Percentiles rank a stretch among this genome's conserved stretches.
phyloP scores from a whole-genome alignment of 768 basidiomycete genomes.

The Suillus plorans region DNA sequence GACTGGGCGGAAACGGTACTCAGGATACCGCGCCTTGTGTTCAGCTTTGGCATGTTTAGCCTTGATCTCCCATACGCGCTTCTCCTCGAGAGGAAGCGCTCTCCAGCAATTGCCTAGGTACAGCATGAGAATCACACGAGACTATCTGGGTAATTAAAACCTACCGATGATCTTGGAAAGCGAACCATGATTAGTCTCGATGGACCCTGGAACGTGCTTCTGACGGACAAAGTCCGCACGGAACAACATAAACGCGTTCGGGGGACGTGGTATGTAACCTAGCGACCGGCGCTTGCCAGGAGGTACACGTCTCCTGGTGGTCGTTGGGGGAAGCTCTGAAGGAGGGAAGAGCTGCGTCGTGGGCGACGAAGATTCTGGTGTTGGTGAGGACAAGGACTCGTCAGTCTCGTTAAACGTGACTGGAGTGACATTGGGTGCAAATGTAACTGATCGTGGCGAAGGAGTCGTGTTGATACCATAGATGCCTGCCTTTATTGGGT shows the following conservation, averaged over 20 bases:
- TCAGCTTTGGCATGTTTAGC: conserved; percentile 75
- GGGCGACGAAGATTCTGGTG: conserved; percentile 33
- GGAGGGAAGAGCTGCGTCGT: conserved; percentile 54
- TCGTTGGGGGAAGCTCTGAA: conserved; percentile 38
- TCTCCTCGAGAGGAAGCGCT: conserved; percentile 66
- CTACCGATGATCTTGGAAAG: conserved; percentile 48
- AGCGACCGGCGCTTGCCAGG: conserved; percentile 67
- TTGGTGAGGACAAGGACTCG: conserved; percentile 18
- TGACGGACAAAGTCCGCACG: conserved; percentile 38
- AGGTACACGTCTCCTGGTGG: conserved; percentile 48
- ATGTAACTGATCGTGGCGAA: conserved; percentile 53
- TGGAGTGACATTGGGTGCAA: conserved; percentile 63
- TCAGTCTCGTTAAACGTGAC: conserved; percentile 44
- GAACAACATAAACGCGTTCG: conserved; percentile 38
- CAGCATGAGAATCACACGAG: background rate
- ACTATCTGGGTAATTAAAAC: background rate
- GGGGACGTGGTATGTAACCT: conserved; percentile 30
- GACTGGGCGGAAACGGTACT: conserved; percentile 51
- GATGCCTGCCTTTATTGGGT: conserved; percentile 51
- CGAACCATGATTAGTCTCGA: conserved; percentile 49
- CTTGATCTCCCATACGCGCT: conserved; percentile 67
- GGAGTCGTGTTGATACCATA: conserved; percentile 45
- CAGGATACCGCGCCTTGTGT: conserved; percentile 67
- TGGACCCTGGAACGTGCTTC: conserved; percentile 50
- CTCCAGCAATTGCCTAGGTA: conserved; percentile 57